Conservation (phyloP, 306 rosid species). For the Vigna angularis region DNA sequence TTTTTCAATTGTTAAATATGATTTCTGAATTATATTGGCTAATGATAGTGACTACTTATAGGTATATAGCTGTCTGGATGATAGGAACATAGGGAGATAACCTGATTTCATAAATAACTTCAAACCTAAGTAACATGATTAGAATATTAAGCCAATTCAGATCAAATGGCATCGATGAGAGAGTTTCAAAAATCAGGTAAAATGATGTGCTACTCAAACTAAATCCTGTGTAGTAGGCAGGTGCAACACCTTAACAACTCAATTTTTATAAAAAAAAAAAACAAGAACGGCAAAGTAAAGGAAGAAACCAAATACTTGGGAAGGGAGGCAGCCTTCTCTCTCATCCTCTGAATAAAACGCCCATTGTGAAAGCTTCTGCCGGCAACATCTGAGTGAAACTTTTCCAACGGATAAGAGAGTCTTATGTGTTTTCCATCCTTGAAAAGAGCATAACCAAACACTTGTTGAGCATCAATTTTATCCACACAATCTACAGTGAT, state of each 20-base stretch:
- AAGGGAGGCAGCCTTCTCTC: conserved; percentile 83
- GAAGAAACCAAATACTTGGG: conserved; percentile 66
- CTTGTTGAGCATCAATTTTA: conserved; percentile 85
- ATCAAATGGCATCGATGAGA: conserved; percentile 2
- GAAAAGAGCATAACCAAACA: conserved; percentile 92
- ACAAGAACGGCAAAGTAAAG: background rate
- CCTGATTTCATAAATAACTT: conserved; percentile 13
- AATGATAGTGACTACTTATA: background rate
- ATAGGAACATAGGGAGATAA: background rate
- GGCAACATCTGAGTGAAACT: conserved; percentile 80
- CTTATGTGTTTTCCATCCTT: conserved; percentile 88
- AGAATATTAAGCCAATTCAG: conserved; percentile 9
- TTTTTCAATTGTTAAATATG: background rate
- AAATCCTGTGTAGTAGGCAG: conserved; percentile 2
- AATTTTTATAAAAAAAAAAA: background rate
- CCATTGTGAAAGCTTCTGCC: conserved; percentile 99
- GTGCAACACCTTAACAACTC: no score
- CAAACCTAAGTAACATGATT: background rate
- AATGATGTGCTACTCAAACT: background rate
- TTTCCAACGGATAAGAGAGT: conserved; percentile 89
- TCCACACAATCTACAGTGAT: conserved; percentile 78
- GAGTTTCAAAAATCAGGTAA: conserved; percentile 23
- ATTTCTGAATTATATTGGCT: conserved; percentile 2
- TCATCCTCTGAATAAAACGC: conserved; percentile 94
- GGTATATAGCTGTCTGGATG: background rate